phyloP scores from a whole-genome alignment of 345 rosid species.

The Barbarea vulgaris region DNA sequence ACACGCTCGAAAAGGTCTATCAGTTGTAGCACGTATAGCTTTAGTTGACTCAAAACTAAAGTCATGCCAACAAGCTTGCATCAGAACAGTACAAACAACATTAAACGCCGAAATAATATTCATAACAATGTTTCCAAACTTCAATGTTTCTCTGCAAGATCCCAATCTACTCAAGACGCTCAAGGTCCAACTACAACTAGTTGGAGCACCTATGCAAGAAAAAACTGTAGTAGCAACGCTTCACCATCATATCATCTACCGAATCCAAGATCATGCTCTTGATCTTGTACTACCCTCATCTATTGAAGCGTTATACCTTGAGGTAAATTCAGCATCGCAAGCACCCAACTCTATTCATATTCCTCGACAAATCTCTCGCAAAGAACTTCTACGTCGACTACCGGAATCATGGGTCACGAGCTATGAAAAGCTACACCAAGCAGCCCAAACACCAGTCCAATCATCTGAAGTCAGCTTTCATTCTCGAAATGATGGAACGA shows the following conservation, averaged over 20 bases:
- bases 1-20: not conserved
- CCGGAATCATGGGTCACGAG: not conserved
- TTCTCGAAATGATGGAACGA: not conserved
- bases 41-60: not conserved
- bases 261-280: not conserved
- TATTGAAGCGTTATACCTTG: not conserved
- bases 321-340: not conserved
- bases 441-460: fast-evolving
- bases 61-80: not conserved
- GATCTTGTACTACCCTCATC: not conserved
- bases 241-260: not conserved
- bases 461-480: not conserved
- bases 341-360: not conserved
- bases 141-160: not conserved
- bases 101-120: not conserved
- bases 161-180: not conserved
- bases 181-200: not conserved
- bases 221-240: not conserved
- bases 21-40: not conserved
- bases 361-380: not conserved
- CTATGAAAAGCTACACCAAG: not conserved
- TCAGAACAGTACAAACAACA: not conserved
- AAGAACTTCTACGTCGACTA: not conserved
- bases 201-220: not conserved
- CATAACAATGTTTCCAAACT: not conserved